phyloP scores from a whole-genome alignment of 805 yeast species.

The Candida namnaoensis region DNA sequence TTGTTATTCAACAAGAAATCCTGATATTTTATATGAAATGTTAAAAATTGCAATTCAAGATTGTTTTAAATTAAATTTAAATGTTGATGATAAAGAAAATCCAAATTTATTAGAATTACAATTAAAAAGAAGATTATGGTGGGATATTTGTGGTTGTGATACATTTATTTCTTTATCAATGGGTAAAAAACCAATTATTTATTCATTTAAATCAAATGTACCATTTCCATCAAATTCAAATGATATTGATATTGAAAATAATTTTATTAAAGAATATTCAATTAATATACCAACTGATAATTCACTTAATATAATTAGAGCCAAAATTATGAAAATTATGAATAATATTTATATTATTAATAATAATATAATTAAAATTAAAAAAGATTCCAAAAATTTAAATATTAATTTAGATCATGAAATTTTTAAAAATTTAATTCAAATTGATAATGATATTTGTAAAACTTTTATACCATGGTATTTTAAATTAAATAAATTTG shows the following conservation, averaged over 20 bases:
- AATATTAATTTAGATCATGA: slow-evolving; percentile 4
- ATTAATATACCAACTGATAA: slow-evolving; percentile 16
- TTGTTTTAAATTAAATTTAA: slow-evolving; percentile 16
- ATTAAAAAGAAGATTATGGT: slow-evolving; percentile 22
- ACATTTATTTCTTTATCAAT: slow-evolving; percentile 16
- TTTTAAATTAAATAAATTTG: slow-evolving; percentile 15
- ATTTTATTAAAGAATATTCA: slow-evolving; percentile 12
- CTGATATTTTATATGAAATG: slow-evolving; percentile 15
- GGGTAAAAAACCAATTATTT: slow-evolving; percentile 15
- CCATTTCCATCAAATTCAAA: slow-evolving; percentile 24
- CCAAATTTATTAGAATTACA: slow-evolving; percentile 18
- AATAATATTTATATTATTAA: slow-evolving; percentile 8
- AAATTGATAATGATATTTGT: slow-evolving; percentile 17
- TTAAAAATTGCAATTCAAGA: slow-evolving; percentile 15
- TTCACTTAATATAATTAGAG: slow-evolving; percentile 18
- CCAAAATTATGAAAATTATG: slow-evolving; percentile 17
- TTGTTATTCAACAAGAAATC: slow-evolving; percentile 19
- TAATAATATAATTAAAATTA: slow-evolving; percentile 4
- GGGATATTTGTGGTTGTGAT: slow-evolving; percentile 22
- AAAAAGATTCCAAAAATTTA: too few species aligned
- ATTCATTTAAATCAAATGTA: slow-evolving; percentile 15
- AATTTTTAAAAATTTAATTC: slow-evolving; percentile 16
- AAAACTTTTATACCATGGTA: slow-evolving; percentile 16
- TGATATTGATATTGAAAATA: slow-evolving; percentile 19
- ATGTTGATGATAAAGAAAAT: slow-evolving; percentile 15